Evolutionary conservation across 2,329 filamentous ascomycete species (phyloP).

Genomic region (Cladobotryum mycophilum): DNA sequence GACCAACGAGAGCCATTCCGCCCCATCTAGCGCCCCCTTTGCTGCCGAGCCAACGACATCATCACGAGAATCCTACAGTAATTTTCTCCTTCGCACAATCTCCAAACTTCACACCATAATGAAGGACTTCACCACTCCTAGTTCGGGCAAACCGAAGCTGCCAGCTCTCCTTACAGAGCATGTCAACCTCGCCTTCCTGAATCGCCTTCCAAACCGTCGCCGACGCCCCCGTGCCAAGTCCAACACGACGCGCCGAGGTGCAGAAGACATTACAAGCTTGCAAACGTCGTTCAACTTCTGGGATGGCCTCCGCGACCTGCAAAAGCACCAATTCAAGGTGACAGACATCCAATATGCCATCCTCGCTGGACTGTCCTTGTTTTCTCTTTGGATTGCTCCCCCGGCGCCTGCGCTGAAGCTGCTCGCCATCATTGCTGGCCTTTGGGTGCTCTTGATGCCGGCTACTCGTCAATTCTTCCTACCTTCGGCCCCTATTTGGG

Average conservation of each 20-base stretch:
- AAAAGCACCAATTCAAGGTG: slow-evolving; percentile 70
- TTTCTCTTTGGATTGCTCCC: slow-evolving; percentile 77
- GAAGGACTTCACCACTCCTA: slow-evolving; percentile 32
- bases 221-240: slow-evolving; percentile 33
- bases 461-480: slow-evolving; percentile 87
- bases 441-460: slow-evolving; percentile 69
- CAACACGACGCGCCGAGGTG: slow-evolving; percentile 25
- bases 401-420: slow-evolving; percentile 75
- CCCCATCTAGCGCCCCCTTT: background rate
- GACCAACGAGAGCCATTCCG: slow-evolving; percentile 14
- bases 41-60: slow-evolving; percentile 10
- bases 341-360: slow-evolving; percentile 83
- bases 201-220: slow-evolving; percentile 36
- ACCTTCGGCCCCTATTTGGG: slow-evolving; percentile 76
- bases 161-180: slow-evolving; percentile 35
- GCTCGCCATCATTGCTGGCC: slow-evolving; percentile 58
- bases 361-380: slow-evolving; percentile 67
- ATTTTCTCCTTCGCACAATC: background rate
- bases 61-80: background rate
- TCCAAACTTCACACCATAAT: slow-evolving; percentile 19
- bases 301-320: slow-evolving; percentile 70
- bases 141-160: slow-evolving; percentile 35
- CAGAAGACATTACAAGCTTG: slow-evolving; percentile 63
- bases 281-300: slow-evolving; percentile 76
- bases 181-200: slow-evolving; percentile 37